Evolutionary conservation across 148 eudicot species (phyloP).

Genomic region (Rhododendron kiyosumense): DNA sequence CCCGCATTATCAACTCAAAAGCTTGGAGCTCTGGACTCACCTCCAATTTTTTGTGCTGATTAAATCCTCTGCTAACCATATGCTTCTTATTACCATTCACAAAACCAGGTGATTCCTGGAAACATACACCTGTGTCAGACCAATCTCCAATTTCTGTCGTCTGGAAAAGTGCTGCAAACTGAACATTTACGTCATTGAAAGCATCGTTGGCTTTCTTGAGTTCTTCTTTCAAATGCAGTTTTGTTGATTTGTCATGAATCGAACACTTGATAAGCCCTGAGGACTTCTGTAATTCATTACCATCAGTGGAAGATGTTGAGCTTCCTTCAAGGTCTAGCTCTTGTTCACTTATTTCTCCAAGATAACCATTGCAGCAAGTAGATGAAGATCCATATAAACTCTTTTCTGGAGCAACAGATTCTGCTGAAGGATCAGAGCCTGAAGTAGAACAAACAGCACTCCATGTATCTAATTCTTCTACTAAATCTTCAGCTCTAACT

Average conservation of each 20-base stretch:
- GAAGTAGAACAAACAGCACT: constrained; percentile 23
- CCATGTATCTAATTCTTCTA: constrained; percentile 16
- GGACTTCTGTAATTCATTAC: constrained; percentile 9
- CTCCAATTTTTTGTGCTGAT: constrained; percentile 1
- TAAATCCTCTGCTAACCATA: neutral
- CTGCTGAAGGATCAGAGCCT: constrained; percentile 25
- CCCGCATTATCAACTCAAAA: constrained; percentile 6
- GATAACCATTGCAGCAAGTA: neutral
- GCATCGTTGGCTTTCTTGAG: constrained; percentile 20
- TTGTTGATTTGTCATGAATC: constrained; percentile 7
- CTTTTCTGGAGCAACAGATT: constrained; percentile 13
- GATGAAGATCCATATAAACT: constrained; percentile 14
- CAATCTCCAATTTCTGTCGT: constrained; percentile 8
- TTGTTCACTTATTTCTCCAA: constrained; percentile 3
- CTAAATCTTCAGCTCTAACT: constrained; percentile 10
- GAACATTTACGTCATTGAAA: constrained; percentile 26
- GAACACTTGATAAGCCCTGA: neutral
- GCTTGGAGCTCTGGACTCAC: constrained; percentile 1
- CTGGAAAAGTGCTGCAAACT: constrained; percentile 11
- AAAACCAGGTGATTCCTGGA: neutral
- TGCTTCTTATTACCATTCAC: constrained; percentile 4
- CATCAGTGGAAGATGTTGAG: constrained; percentile 1
- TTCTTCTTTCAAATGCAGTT: constrained; percentile 23
- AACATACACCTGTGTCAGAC: neutral
- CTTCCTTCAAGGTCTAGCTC: constrained; percentile 6